Evolutionary conservation across 805 yeast species (phyloP), one percentile per base, ranked within the genome.

Genomic region (Vanderwaltozyma verrucispora): DNA sequence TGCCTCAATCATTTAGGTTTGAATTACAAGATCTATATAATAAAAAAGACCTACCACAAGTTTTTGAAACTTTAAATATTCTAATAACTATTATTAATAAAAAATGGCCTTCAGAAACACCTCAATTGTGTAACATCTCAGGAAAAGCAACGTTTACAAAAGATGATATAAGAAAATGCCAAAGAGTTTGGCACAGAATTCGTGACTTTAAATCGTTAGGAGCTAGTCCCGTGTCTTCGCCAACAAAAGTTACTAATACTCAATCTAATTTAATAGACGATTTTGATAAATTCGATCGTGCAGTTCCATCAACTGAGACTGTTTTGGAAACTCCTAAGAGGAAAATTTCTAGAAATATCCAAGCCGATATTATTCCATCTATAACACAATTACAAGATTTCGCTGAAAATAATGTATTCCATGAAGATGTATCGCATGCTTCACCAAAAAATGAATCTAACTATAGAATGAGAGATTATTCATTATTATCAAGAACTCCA

Each of bases 21-120:
- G 98, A 89, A 56, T 71, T 88, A 41, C 87, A 95, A 3, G 98
- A 92, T 59, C 67, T 92, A 27, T 92, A 87, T 60, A 96, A 92
- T 53, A 80, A 80, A 53, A 88, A 86, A 51, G 83, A 89, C 53
- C 73, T 88, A 16, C 97, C 97, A 13, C 88, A 85, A 53, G 97
- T 92, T 19, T 81, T 92, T 54, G 87, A 86, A 60, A 88, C 96
- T 48, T 61, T 92, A 27, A 96, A 89, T 63, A 96, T 96, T 2
- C 62, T 89, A 45, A 77, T 87, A 35, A 84, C 74, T 47, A 74
- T 85, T 54, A 67, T 92, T 38, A 70, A 79, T 16, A 65, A 64
- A 36, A 64, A 62, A 41, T 67, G 69, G 47, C 66, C 74, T 20
- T 70, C 72, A 19, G 61, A 63, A 15, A 77, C 79, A 17, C 84